A percentile compares a stretch with the other conserved stretches of the same genome.
These are phyloP conservation scores for Fagopyrum tataricum DNA, from an alignment of 148 eudicot species.

Conservation along the genomic window DNA sequence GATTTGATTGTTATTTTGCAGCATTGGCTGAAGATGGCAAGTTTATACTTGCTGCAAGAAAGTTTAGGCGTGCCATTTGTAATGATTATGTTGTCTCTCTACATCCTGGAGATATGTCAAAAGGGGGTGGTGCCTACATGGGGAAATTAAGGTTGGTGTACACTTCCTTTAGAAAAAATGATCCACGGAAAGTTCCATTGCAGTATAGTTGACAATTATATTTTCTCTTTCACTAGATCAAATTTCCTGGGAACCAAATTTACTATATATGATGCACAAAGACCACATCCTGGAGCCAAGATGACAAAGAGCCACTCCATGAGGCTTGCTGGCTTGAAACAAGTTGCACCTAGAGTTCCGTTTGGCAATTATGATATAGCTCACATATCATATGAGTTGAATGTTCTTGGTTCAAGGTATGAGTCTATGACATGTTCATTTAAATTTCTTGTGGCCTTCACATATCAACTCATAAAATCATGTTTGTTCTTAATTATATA, in stretches of 20 bases:
- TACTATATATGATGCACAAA: constrained; percentile 49
- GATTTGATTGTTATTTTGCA: constrained; percentile 22
- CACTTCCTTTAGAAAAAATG: not conserved
- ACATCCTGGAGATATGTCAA: constrained; percentile 48
- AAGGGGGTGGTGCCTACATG: constrained; percentile 46
- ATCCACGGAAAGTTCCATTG: not conserved
- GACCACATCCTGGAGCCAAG: constrained; percentile 49
- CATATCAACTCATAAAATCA: not conserved
- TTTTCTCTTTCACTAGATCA: constrained; percentile 32
- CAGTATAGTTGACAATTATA: not conserved
- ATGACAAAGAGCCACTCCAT: constrained; percentile 46
- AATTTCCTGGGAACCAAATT: constrained; percentile 78
- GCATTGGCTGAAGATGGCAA: constrained; percentile 78
- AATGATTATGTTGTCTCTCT: constrained; percentile 66
- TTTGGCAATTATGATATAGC: constrained; percentile 55
- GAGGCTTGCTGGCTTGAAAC: constrained; percentile 42
- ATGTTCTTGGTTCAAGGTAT: constrained; percentile 68
- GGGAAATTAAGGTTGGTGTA: constrained; percentile 67
- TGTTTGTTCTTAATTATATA: not conserved
- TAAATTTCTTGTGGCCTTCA: not conserved
- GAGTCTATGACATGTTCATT: constrained; percentile 22
- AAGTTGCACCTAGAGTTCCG: constrained; percentile 27
- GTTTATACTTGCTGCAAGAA: constrained; percentile 72
- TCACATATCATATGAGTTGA: constrained; percentile 68
- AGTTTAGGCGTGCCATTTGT: constrained; percentile 54